Conservation (phyloP, 768 basidiomycete genomes). For the Leucosporidium creatinivorum region DNA sequence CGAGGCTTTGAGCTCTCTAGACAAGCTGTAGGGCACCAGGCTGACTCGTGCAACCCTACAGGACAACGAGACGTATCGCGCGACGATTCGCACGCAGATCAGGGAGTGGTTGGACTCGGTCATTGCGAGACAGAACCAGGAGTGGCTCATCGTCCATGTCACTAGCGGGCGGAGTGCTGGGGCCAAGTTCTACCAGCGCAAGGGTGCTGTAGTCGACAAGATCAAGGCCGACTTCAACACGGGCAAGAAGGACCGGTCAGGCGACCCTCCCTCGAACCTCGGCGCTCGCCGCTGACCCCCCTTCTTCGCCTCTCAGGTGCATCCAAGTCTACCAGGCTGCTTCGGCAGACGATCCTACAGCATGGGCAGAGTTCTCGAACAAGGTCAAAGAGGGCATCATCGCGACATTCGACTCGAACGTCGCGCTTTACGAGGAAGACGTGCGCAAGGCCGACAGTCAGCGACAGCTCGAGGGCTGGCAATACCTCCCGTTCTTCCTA, state of each 20-base stretch:
- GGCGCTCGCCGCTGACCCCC: neutral
- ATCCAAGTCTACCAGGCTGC: slow-evolving; percentile 53
- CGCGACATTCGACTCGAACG: slow-evolving; percentile 70
- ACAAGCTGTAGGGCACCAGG: slow-evolving; percentile 12
- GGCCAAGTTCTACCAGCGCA: slow-evolving; percentile 62
- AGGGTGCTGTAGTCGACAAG: slow-evolving; percentile 77
- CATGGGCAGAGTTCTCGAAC: slow-evolving; percentile 76
- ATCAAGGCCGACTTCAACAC: slow-evolving; percentile 84
- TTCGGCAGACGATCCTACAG: slow-evolving; percentile 56
- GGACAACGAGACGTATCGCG: slow-evolving; percentile 70
- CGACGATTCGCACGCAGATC: slow-evolving; percentile 70
- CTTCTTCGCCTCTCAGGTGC: slow-evolving; percentile 51
- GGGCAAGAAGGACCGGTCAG: slow-evolving; percentile 62
- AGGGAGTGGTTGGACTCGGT: slow-evolving; percentile 79
- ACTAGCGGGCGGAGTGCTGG: slow-evolving; percentile 47
- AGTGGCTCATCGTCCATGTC: slow-evolving; percentile 87
- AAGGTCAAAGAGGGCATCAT: slow-evolving; percentile 85
- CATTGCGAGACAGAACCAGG: slow-evolving; percentile 64
- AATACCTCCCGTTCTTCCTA: slow-evolving; percentile 94
- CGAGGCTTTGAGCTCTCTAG: slow-evolving; percentile 33
- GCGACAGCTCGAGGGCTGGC: slow-evolving; percentile 92
- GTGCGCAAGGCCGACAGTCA: slow-evolving; percentile 82
- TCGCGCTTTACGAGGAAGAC: slow-evolving; percentile 78
- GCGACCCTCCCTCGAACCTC: neutral
- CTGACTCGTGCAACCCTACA: slow-evolving; percentile 29